Evolutionary conservation across 2,329 filamentous ascomycete species (phyloP).

Genomic region (Gnomoniopsis sp.): DNA sequence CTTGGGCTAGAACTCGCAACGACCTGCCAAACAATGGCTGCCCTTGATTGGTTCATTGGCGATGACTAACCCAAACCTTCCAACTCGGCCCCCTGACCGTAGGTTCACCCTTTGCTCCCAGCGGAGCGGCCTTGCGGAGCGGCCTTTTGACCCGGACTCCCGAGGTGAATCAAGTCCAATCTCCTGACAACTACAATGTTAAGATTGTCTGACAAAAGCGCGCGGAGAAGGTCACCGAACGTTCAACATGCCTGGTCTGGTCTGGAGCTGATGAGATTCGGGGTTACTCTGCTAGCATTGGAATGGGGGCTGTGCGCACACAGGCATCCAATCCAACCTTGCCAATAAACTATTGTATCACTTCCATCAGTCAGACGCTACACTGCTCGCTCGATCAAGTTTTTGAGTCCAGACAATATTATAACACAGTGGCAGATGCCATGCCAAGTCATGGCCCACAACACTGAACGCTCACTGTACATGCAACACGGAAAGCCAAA

Average conservation of each 20-base stretch:
- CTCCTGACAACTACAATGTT: too few species aligned
- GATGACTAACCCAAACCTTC: not conserved
- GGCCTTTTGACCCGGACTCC: too few species aligned
- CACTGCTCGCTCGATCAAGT: not conserved
- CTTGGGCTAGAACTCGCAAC: conserved; percentile 2
- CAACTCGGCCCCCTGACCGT: not conserved
- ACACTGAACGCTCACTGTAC: not conserved
- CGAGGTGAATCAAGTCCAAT: too few species aligned
- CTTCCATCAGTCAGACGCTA: not conserved
- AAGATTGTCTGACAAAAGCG: too few species aligned
- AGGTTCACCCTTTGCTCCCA: not conserved
- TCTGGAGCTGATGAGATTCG: too few species aligned
- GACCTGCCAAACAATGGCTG: not conserved
- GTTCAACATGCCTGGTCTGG: too few species aligned
- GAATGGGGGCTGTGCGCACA: too few species aligned
- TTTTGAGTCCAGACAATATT: not conserved
- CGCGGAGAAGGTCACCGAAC: too few species aligned
- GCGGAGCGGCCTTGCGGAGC: too few species aligned
- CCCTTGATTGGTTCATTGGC: not conserved
- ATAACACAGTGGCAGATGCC: not conserved
- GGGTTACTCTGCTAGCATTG: too few species aligned
- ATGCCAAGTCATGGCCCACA: not conserved
- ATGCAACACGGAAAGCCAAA: not conserved
- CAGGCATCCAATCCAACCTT: too few species aligned
- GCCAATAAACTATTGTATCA: too few species aligned